phyloP scores from a whole-genome alignment of 129 eudicot genomes.

The Artemisia annua region DNA sequence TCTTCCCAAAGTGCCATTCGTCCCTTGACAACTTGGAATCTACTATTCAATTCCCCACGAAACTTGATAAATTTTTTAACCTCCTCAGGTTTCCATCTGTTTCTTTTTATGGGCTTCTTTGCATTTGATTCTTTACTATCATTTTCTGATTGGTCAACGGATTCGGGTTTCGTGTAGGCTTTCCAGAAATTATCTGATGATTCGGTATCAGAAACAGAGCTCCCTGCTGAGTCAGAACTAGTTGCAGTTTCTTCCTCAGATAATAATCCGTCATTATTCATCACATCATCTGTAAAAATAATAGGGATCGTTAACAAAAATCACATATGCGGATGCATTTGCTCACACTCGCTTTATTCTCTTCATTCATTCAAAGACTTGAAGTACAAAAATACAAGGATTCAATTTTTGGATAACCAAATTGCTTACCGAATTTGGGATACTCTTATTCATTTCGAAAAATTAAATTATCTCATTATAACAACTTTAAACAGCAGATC shows the following conservation, averaged over 20 bases:
- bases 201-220: constrained; percentile 25
- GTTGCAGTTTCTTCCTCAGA: constrained; percentile 50
- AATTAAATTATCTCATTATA: no score
- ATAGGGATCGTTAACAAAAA: no score
- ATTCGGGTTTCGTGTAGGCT: constrained; percentile 34
- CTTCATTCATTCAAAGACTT: no score
- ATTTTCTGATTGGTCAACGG: constrained; percentile 28
- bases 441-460: no score
- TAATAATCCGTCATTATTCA: constrained; percentile 32
- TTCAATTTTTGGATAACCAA: no score
- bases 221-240: constrained; percentile 30
- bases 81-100: constrained; percentile 95
- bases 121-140: constrained; percentile 28
- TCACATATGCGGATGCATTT: no score
- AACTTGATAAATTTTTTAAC: constrained; percentile 61
- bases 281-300: constrained; percentile 42
- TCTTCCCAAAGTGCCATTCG: constrained; percentile 99
- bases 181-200: constrained; percentile 64
- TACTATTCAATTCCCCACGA: constrained; percentile 70
- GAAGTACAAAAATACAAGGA: no score
- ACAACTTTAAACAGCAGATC: no score
- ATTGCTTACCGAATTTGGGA: no score
- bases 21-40: constrained; percentile 88
- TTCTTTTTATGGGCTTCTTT: constrained; percentile 56
- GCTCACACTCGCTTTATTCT: no score